A percentile compares a stretch with the other conserved stretches of the same genome.
Evolutionary conservation across 2,329 filamentous ascomycete genomes (phyloP).

Genomic region (Penicillium sp.): DNA sequence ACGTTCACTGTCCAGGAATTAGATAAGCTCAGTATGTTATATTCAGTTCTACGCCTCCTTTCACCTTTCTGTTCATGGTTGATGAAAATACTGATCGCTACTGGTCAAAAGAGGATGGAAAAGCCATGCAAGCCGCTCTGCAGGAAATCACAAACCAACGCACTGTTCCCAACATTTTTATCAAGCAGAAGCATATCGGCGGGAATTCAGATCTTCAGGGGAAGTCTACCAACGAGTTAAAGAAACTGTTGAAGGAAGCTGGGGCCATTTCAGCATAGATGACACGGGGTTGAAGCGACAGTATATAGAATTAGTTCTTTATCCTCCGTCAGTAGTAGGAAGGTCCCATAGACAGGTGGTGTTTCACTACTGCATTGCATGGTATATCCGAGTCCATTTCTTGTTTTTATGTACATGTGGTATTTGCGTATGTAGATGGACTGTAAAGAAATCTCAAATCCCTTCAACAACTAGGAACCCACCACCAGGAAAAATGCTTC

Average conservation of each 20-base stretch:
- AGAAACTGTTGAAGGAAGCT: not conserved
- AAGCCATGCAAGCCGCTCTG: slow-evolving; percentile 4
- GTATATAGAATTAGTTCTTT: too few relatives aligned
- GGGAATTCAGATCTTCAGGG: slow-evolving; percentile 9
- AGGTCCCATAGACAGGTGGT: too few relatives aligned
- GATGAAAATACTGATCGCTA: not conserved
- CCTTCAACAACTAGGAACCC: not conserved
- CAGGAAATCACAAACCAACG: slow-evolving; percentile 8
- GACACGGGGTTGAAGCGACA: too few relatives aligned
- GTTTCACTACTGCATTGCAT: too few relatives aligned
- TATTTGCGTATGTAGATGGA: too few relatives aligned
- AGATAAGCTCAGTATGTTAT: not conserved
- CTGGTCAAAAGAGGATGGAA: slow-evolving; percentile 2
- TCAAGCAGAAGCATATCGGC: slow-evolving; percentile 6
- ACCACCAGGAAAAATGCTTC: not conserved
- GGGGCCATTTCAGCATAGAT: not conserved
- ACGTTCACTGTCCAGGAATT: slow-evolving; percentile 2
- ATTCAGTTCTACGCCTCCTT: not conserved
- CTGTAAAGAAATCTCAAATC: not conserved
- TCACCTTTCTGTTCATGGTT: not conserved
- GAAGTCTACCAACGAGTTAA: not conserved
- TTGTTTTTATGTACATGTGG: too few relatives aligned
- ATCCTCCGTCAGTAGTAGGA: too few relatives aligned
- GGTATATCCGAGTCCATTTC: too few relatives aligned
- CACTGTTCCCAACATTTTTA: slow-evolving; percentile 11